Base-by-base conservation (phyloP, 257 asterid genomes). In the Solanum paucissectum region DNA sequence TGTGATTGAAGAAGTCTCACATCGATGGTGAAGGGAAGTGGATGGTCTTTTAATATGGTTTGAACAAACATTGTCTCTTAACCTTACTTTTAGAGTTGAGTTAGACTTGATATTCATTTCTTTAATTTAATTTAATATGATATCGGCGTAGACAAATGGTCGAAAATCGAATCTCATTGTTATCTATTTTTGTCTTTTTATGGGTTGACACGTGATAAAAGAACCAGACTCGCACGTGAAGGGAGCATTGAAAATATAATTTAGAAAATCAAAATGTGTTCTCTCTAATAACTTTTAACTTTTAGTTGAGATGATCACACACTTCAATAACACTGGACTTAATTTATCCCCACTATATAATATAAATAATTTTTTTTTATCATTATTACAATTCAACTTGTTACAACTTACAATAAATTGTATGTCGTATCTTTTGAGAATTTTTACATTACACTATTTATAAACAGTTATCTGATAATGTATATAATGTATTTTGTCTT, bases 71-170 rank as follows among this genome's bases (percentile, higher is more conserved):
- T 5, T 7, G 0, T 4, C 23, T 69, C 23, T 29, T 7, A 7
- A 32, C 3, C 0, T 32, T 1, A 0, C 2, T 32, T 7, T 32
- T 71, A 4, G 3, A 9, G n/a, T 71, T 7, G 40, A 69, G 23
- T 32, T 29, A 14, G 6, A 14, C 0, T 0, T 7, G 5, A 71
- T 3, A 16, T 16, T 0, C 0, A 32, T 69, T 69, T 29, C 3
- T 69, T 14, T 69, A 13, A 6, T 29, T 29, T 1, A 14, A 13
- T 5, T 4, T n/a, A 25, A 10, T 7, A 25, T 29, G 3, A 69
- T 69, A 27, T 29, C 3, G 18, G 0, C 9, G 0, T 6, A 66
- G 10, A 14, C 0, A 29, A 68, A 3, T 2, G 6, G 25, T n/a
- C 14, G 2, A 8, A 62, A 9, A 23, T 62, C 3, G 6, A 62